A percentile compares a stretch with the other conserved stretches of the same genome.
Evolutionary conservation across 73 alveolate species (phyloP).

Genomic region (Symbiodinium natans): DNA sequence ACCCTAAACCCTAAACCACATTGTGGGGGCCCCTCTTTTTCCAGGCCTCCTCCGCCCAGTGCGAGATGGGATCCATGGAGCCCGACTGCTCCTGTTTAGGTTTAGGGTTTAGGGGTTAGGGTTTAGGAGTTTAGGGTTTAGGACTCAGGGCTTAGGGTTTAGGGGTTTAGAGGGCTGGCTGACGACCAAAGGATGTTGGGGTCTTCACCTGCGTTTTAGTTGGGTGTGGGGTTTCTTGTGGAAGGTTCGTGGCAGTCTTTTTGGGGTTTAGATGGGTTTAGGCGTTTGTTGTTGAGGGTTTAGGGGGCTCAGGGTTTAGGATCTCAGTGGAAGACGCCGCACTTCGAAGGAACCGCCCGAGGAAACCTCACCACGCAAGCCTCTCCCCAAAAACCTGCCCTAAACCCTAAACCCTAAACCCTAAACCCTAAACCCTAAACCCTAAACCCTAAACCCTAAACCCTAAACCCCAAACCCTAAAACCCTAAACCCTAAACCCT

Average conservation of each 20-base stretch:
- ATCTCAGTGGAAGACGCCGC: neutral
- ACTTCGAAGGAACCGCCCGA: too few relatives aligned
- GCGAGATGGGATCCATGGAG: slow-evolving; percentile 67
- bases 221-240: too few relatives aligned
- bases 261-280: too few relatives aligned
- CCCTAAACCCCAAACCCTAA: too few relatives aligned
- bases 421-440: neutral
- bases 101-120: neutral
- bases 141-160: neutral
- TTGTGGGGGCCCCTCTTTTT: too few relatives aligned
- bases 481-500: neutral
- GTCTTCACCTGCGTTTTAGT: too few relatives aligned
- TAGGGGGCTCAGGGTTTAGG: neutral
- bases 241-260: too few relatives aligned
- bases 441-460: too few relatives aligned
- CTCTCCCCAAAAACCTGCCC: too few relatives aligned
- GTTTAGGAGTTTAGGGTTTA: neutral
- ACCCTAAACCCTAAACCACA: neutral
- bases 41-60: slow-evolving; percentile 75
- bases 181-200: too few relatives aligned
- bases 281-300: neutral
- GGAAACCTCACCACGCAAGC: too few relatives aligned
- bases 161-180: too few relatives aligned
- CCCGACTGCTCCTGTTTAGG: slow-evolving; percentile 41
- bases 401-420: neutral